Evolutionary conservation across 208 protist genomes (phyloP), one percentile per base, ranked within the genome.

Genomic region (Porcisia hertigi): DNA sequence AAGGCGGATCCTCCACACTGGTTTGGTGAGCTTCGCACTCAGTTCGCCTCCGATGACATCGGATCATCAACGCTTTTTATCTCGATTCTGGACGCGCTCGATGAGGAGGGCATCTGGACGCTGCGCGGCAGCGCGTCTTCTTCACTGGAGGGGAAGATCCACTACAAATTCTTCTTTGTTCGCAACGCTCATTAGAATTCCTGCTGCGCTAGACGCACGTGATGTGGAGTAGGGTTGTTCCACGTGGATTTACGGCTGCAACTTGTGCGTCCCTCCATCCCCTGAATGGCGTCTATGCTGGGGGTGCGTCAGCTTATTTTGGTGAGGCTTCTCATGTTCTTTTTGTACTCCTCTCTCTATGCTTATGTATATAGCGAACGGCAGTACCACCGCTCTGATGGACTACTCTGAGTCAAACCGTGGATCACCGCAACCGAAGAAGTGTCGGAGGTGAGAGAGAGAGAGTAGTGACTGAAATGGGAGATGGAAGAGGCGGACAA

Each of bases 91-190:
- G 90, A 97, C 73, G 86, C 86, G 16, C 77, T 97, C 25, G 93
- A 97, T 74, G 90, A 97, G 82, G 93, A 96, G 78, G 92, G 92
- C 36, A 77, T 76, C n/a, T 98, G 94, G 92, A 96, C 86, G 74
- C 82, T 98, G 45, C 84, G 90, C 20, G 94, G 91, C 49, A 92
- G 84, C 80, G 93, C 92, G 12, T 84, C 88, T 3, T 82, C 91
- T 71, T 90, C 64, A 67, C 92, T 96, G 75, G 92, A 96, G 64
- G 85, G 92, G 59, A 97, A 97, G 77, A 80, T 81, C 57, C 95
- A 92, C 9, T 95, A 96, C 84, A 92, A 92, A 70, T 95, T 96
- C 77, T 97, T 96, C 71, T 97, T 97, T 80, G 88, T 96, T 7
- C 90, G 90, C 58, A 80, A 81, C 41, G 76, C 75, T 6, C 75